Conservation (phyloP, 257 asterid species). For the Solanum etuberosum region DNA sequence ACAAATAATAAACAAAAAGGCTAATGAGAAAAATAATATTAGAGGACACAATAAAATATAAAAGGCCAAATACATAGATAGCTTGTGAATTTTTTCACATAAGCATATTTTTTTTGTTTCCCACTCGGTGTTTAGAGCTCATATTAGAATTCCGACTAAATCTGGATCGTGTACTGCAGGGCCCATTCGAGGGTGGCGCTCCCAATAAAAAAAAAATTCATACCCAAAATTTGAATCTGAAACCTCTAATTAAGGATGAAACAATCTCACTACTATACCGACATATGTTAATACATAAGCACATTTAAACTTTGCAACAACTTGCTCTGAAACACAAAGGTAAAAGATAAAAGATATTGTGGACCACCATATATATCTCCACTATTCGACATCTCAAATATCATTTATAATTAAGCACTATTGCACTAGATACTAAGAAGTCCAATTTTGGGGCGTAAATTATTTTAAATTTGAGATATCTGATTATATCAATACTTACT, state of each 20-base stretch:
- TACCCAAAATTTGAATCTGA: accelerated
- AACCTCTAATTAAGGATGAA: accelerated
- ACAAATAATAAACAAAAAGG: too few relatives aligned
- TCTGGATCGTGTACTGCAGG: accelerated
- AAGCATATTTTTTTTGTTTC: too few relatives aligned
- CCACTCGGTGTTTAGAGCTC: accelerated
- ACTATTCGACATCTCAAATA: neutral
- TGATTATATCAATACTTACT: too few relatives aligned
- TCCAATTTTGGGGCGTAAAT: too few relatives aligned
- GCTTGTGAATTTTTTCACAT: too few relatives aligned
- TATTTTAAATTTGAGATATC: too few relatives aligned
- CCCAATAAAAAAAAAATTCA: too few relatives aligned
- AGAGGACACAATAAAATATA: too few relatives aligned
- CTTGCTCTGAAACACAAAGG: neutral
- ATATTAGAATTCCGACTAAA: too few relatives aligned
- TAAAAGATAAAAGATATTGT: neutral
- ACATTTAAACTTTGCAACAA: neutral
- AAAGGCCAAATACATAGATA: too few relatives aligned
- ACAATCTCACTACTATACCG: accelerated
- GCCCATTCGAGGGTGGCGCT: accelerated
- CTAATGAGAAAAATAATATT: too few relatives aligned
- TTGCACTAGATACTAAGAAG: neutral
- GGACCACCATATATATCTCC: neutral
- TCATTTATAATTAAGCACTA: neutral
- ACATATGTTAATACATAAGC: accelerated